Evolutionary conservation across 176 grass and related monocot genomes (phyloP), one percentile per base, ranked within the genome.

Genomic region (Paspalum vaginatum): DNA sequence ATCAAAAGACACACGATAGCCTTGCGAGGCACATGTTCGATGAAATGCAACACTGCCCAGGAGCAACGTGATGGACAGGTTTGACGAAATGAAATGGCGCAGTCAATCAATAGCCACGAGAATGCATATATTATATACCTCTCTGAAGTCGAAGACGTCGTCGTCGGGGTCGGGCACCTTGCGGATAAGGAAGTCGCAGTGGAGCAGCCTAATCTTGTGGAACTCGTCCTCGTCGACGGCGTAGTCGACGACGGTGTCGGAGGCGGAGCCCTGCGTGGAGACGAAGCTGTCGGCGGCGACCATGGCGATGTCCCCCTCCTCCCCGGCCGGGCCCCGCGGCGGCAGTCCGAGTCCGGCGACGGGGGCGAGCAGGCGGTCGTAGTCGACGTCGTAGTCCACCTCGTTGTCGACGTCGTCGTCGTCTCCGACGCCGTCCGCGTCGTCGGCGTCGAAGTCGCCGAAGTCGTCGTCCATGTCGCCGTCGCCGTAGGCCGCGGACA

Each of bases 331-430:
- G 6, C 32, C 32, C 32, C 53, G 69, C 75, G 0, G 64, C 56
- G 72, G 72, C 6, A 68, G 22, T n/a, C n/a, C n/a, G 65, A 76
- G 56, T 27, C 58, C 74, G 63, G 62, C 54, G 56, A 80, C 80
- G 68, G 82, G 73, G 1, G 74, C 85, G 48, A 93, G 81, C 73
- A 90, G 82, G 74, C 74, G 85, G 82, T 97, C 94, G 57, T 97
- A 97, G 89, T 97, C 94, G 60, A 97, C 86, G 73, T 97, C 94
- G 85, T 97, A 97, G 81, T 97, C 94, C 82, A 88, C 84, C 79
- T 97, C 89, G 79, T 94, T 97, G 53, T 97, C 94, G 9, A 91
- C 39, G 67, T 97, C 94, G n/a, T 94, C 91, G 15, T 81, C 84
- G 18, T 97, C 94, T 1, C 88, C 85, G 32, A 87, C 81, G 67